Percentiles rank a stretch among this genome's conserved stretches.
Evolutionary conservation across 78 protist genomes (phyloP).

Genomic region (Emiliania huxleyi): DNA sequence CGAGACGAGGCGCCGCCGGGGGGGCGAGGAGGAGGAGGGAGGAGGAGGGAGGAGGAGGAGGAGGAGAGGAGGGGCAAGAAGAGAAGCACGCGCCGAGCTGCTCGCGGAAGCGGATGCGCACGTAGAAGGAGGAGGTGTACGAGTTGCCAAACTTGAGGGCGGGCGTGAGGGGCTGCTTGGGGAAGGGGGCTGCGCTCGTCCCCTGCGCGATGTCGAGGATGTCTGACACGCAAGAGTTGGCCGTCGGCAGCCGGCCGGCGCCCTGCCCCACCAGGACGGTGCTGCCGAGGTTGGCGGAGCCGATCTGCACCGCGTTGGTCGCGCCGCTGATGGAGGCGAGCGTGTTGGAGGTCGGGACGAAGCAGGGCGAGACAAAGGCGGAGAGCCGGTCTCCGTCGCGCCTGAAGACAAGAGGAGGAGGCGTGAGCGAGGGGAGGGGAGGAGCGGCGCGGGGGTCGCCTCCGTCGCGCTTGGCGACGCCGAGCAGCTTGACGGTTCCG

Average conservation of each 20-base stretch:
- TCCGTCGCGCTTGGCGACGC: neutral
- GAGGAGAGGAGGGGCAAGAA: no score
- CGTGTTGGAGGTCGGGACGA: neutral
- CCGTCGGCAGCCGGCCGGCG: slow-evolving; percentile 33
- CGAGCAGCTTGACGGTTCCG: slow-evolving; percentile 41
- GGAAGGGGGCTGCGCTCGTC: neutral
- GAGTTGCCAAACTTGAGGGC: neutral
- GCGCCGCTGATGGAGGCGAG: neutral
- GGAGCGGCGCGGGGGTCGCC: neutral
- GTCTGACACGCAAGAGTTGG: slow-evolving; percentile 17
- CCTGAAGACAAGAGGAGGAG: neutral
- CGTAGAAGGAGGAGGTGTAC: neutral
- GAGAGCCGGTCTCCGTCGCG: neutral
- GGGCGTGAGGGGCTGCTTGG: neutral
- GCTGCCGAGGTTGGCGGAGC: neutral
- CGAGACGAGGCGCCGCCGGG: no score
- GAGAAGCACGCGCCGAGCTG: no score
- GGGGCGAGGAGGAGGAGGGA: no score
- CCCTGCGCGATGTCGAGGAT: neutral
- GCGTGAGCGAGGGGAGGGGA: no score
- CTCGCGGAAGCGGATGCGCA: slow-evolving; percentile 28
- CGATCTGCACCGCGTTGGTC: slow-evolving; percentile 21
- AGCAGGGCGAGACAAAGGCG: slow-evolving; percentile 25
- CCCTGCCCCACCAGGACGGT: slow-evolving; percentile 26
- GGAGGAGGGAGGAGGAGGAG: no score